Base-by-base conservation (phyloP, 225 moss, liverwort and hornwort species). In the Marchantia paleacea region DNA sequence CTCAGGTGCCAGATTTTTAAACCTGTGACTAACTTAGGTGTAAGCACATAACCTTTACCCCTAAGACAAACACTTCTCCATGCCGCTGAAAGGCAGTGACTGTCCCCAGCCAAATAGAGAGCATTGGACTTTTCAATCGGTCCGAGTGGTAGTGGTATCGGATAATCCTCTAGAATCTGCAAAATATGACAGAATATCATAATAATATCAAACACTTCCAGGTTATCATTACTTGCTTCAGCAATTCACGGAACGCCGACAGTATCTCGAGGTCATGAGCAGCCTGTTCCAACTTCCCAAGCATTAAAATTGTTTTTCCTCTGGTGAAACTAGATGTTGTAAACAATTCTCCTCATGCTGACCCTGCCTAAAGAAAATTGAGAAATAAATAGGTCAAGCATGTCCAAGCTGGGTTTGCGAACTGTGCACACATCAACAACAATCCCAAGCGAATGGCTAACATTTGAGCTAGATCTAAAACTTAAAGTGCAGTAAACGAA, bases 1-100 rank as follows among this genome's bases (percentile, higher is more conserved):
- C 87, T 76, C 68, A 87, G 87, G 68, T 87, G 87, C 87, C 87
- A 84, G 72, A 84, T 79, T 80, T 87, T 87, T n/a, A 87, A 63
- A 64, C 84, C 87, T 49, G 87, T 84, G 8, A 87, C 82, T 16
- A 84, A 81, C 65, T 84, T 22, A 29, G 84, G 84, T 7, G 83
- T 84, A 39, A 87, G 79, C 54, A 84, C 70, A 24, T 81, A 78
- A 12, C 28, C 71, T 65, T 77, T 75, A 25, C 67, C 81, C 50
- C 84, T 77, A 63, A 87, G 31, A 28, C 75, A 63, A 78, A 84
- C 80, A 19, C 78, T 82, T 78, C 87, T 87, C 87, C 87, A 84
- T 47, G 87, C 87, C 55, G 87, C 87, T 75, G 87, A 82, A 80
- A 87, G 28, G 84, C 87, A 87, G 62, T 87, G 87, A 72, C 87